These are phyloP conservation scores for Diospyros lotus DNA, from an alignment of 148 eudicot species.

Conservation along the genomic window DNA sequence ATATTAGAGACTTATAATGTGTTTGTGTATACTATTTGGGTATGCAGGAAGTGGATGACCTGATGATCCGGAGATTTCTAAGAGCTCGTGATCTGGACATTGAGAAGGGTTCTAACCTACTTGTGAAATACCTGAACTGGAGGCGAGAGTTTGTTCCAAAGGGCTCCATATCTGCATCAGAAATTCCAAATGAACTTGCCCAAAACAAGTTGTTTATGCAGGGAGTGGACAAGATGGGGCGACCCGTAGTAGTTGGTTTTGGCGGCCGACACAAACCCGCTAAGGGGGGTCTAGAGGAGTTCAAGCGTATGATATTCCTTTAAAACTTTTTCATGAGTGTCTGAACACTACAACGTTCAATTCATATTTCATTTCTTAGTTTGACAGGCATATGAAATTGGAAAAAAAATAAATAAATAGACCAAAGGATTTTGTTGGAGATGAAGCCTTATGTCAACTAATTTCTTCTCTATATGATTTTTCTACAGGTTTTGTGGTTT, in stretches of 20 bases:
- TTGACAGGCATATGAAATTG: not conserved
- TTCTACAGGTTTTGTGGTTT: slow-evolving; percentile 41
- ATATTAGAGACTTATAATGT: not conserved
- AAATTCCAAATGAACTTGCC: slow-evolving; percentile 44
- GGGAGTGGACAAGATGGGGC: slow-evolving; percentile 54
- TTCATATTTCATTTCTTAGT: not conserved
- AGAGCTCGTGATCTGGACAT: slow-evolving; percentile 57
- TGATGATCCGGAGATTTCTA: slow-evolving; percentile 58
- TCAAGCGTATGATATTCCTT: slow-evolving; percentile 42
- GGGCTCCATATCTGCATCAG: slow-evolving; percentile 46
- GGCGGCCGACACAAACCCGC: slow-evolving; percentile 42
- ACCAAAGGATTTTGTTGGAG: not conserved
- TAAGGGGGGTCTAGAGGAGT: slow-evolving; percentile 40
- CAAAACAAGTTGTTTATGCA: slow-evolving; percentile 57
- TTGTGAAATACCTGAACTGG: slow-evolving; percentile 57
- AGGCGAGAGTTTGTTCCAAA: slow-evolving; percentile 52
- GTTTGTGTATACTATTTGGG: not conserved
- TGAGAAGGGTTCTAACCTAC: slow-evolving; percentile 50
- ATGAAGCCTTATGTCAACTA: slow-evolving; percentile 4
- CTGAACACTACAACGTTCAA: not conserved
- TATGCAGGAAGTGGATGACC: slow-evolving; percentile 51
- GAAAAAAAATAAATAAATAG: slow-evolving; percentile 1
- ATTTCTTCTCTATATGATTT: not conserved
- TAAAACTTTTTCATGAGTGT: not conserved
- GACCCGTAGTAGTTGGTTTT: slow-evolving; percentile 44